Conservation (phyloP, 1,284 basidiomycete species). For the Mixia osmundae region DNA sequence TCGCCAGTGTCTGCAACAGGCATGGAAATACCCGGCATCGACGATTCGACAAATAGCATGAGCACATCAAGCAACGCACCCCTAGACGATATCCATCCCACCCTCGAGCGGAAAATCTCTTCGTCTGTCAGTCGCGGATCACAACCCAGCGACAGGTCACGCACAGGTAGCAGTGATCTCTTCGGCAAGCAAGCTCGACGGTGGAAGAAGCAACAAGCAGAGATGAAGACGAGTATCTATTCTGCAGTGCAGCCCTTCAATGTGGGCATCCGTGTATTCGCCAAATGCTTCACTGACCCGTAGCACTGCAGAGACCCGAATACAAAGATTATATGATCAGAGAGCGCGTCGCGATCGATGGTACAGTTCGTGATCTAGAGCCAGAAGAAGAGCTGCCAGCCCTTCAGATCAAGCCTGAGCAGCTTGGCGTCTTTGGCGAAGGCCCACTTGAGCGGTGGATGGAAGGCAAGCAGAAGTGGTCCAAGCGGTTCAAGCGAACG, state of each 20-base stretch:
- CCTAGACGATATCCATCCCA: slow-evolving; percentile 16
- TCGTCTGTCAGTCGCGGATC: neutral
- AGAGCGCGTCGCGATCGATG: slow-evolving; percentile 59
- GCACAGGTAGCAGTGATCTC: neutral
- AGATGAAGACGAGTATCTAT: neutral
- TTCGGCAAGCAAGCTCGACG: neutral
- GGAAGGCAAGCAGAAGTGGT: slow-evolving; percentile 23
- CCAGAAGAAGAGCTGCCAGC: slow-evolving; percentile 38
- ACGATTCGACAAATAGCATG: too few relatives aligned
- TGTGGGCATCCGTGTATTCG: slow-evolving; percentile 18
- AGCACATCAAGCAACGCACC: slow-evolving; percentile 10
- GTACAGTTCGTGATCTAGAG: slow-evolving; percentile 55
- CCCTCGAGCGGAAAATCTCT: neutral
- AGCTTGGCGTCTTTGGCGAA: slow-evolving; percentile 23
- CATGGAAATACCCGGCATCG: too few relatives aligned
- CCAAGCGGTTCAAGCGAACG: slow-evolving; percentile 36
- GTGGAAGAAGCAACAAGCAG: neutral
- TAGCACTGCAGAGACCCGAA: neutral
- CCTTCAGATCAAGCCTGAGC: slow-evolving; percentile 36
- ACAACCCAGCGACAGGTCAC: neutral
- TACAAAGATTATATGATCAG: slow-evolving; percentile 38
- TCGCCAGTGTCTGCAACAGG: too few relatives aligned
- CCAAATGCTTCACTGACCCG: slow-evolving; percentile 10
- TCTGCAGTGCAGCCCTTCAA: slow-evolving; percentile 16
- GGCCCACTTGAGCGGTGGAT: slow-evolving; percentile 1